Conservation (phyloP, 2,329 filamentous ascomycete species). For the Trichoderma sp. region DNA sequence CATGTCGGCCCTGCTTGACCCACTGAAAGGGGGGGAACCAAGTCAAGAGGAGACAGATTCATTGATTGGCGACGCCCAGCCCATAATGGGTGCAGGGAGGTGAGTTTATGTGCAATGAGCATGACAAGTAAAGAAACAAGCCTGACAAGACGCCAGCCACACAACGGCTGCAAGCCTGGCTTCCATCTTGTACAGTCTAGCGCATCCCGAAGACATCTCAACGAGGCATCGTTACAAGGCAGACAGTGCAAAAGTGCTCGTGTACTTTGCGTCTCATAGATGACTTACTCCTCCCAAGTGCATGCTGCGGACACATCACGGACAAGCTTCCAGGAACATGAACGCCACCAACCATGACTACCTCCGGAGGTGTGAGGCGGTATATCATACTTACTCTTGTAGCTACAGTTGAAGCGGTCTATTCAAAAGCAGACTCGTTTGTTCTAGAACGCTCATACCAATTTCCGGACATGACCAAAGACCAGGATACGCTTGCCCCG, state of each 20-base stretch:
- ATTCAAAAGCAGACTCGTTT: conserved; percentile 27
- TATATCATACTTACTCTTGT: too few relatives aligned
- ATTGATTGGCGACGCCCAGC: not conserved
- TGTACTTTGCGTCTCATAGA: too few relatives aligned
- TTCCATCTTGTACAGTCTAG: conserved; percentile 31
- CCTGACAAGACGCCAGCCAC: conserved; percentile 21
- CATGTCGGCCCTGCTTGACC: not conserved
- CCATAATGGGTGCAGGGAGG: not conserved
- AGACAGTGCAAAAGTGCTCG: too few relatives aligned
- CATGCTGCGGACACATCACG: too few relatives aligned
- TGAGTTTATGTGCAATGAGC: not conserved
- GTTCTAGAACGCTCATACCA: conserved; percentile 39
- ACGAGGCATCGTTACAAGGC: too few relatives aligned
- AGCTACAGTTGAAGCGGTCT: not conserved
- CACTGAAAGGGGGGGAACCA: not conserved
- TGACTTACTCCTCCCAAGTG: too few relatives aligned
- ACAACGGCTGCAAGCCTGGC: conserved; percentile 36
- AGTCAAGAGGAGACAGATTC: not conserved
- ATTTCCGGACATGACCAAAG: conserved; percentile 30
- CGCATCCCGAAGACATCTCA: too few relatives aligned
- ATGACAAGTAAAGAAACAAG: not conserved
- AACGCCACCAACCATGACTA: too few relatives aligned
- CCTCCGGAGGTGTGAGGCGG: too few relatives aligned
- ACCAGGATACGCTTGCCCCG: conserved; percentile 31
- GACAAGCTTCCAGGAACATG: too few relatives aligned